Evolutionary conservation across 1,139 yeast genomes (phyloP).

Genomic region (Pichia sp.): DNA sequence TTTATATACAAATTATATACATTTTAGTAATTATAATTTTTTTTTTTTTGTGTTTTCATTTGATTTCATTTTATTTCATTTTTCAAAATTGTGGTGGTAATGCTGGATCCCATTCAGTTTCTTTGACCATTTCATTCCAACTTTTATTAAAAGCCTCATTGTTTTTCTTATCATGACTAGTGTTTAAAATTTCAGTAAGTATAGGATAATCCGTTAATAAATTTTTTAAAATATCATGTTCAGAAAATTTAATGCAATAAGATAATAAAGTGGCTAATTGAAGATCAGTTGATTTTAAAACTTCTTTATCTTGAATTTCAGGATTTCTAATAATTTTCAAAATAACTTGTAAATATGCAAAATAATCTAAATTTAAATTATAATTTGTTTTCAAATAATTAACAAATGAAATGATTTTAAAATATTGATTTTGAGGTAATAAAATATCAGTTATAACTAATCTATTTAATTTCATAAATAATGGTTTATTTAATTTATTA

Average conservation of each 20-base stretch:
- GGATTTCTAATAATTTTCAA: background rate
- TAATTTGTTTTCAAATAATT: slow-evolving; percentile 3
- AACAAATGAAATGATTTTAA: slow-evolving; percentile 9
- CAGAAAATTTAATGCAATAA: background rate
- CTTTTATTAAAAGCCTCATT: background rate
- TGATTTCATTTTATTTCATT: no score
- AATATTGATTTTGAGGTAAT: background rate
- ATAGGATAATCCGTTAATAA: background rate
- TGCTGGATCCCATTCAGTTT: background rate
- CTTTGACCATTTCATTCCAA: background rate
- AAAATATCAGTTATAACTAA: background rate
- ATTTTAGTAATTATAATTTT: no score
- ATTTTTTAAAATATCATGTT: background rate
- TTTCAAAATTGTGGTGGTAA: background rate
- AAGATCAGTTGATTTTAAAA: background rate
- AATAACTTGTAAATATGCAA: slow-evolving; percentile 1
- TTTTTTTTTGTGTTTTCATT: no score
- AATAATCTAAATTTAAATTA: slow-evolving; percentile 5
- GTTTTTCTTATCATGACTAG: background rate
- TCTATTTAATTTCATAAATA: slow-evolving; percentile 1
- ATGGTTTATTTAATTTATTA: background rate
- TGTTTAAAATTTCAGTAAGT: background rate
- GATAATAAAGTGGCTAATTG: background rate
- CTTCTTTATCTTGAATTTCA: background rate
- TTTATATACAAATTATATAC: no score